Base-by-base conservation (phyloP, 768 basidiomycete species). In the Punctularia strigosozonata region DNA sequence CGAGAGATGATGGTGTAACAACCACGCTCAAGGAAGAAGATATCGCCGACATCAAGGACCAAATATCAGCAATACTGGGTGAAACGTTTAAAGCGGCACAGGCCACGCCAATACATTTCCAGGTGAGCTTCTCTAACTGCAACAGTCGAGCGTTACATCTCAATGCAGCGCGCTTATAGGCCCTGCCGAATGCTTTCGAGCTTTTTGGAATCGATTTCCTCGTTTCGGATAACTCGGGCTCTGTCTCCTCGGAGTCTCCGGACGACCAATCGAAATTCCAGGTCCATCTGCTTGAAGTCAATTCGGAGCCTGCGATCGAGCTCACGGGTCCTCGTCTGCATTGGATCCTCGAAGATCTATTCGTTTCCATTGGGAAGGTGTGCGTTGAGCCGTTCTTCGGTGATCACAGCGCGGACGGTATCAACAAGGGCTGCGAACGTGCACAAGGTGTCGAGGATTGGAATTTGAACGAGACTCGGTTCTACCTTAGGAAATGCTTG, bases 291-390 rank as follows among this genome's bases (percentile, higher is more conserved):
- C 67, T 97, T 22, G 95, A 98, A 58, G 68, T 94, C 50, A 99
- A 99, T 53, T 79, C 94, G 5, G 91, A 92, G 46, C 94, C 95
- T 1, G 95, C 95, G 31, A 94, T 98, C 42, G 87, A 91, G 50
- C 71, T 94, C 39, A 92, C 92, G 0, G 95, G 92, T 1, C 71
- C 78, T 25, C 70, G 89, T 21, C 60, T 97, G 25, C 71, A 75
- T 14, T 83, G 83, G 73, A 75, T 91, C 32, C 60, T 95, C 38
- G 74, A 81, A 48, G 82, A 85, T 46, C 62, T 95, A 38, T 94
- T 95, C 61, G 61, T 62, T 24, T 69, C 75, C 1, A 82, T 87
- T 14, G 76, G 75, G 1, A 61, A 69, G 44, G 68, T 76, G 19
- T 81, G 79, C 47, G 68, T 94, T 2, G 65, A 64, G 37, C 86